phyloP scores from a whole-genome alignment of 2,329 filamentous ascomycete genomes.

The Penicillium sp. region DNA sequence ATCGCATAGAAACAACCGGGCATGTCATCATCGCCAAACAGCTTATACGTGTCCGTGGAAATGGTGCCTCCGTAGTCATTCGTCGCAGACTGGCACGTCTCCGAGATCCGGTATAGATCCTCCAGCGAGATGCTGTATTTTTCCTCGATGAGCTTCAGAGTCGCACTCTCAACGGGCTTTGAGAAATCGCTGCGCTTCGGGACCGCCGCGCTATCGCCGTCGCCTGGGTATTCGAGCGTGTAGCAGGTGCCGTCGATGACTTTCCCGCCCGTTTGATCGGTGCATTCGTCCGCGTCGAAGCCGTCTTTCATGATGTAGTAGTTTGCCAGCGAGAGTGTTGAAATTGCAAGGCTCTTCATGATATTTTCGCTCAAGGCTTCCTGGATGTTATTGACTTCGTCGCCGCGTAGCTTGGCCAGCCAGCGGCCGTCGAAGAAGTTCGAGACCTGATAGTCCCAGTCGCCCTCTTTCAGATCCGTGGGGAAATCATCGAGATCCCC shows the following conservation, averaged over 20 bases:
- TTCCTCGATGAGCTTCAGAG: background rate
- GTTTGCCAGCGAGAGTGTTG: background rate
- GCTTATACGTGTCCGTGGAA: background rate
- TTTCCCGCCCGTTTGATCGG: background rate
- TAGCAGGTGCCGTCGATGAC: conserved; percentile 2
- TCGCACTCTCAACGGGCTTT: background rate
- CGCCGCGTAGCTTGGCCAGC: background rate
- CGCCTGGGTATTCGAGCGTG: background rate
- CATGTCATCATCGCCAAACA: background rate
- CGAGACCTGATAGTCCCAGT: background rate
- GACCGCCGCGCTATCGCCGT: background rate
- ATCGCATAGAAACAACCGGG: background rate
- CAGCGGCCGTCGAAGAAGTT: conserved; percentile 5
- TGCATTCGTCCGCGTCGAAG: background rate
- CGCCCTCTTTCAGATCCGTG: background rate
- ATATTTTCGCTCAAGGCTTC: background rate
- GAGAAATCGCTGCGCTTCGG: background rate
- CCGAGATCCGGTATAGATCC: background rate
- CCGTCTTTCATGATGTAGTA: background rate
- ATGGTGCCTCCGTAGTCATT: background rate
- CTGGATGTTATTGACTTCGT: background rate
- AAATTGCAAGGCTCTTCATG: background rate
- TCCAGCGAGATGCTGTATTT: background rate
- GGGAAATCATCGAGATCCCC: background rate
- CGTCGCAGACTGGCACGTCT: background rate